Percentiles rank a stretch among this genome's conserved stretches.
Conservation (phyloP, 805 yeast species). For the Metschnikowia bowlesiae region DNA sequence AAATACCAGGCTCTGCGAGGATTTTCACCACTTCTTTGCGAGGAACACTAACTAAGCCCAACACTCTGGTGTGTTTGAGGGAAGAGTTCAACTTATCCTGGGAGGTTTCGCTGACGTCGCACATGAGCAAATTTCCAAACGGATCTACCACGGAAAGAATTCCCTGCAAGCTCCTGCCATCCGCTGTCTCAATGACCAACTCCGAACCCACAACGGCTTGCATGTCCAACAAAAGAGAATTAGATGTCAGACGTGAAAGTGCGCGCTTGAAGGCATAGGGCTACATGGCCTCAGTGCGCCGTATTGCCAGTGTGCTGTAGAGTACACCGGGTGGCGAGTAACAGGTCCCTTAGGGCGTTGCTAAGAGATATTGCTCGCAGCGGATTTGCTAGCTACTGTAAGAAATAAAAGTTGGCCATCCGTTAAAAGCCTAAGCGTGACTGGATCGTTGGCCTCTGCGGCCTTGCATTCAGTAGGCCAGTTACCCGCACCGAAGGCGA, state of each 20-base stretch:
- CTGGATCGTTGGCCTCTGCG: too few relatives aligned
- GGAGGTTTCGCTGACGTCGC: conserved; percentile 33
- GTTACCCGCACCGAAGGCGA: conserved; percentile 12
- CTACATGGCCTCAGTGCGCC: not conserved
- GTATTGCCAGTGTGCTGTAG: not conserved
- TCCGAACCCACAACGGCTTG: conserved; percentile 28
- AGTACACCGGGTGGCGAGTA: not conserved
- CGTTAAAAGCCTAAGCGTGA: too few relatives aligned
- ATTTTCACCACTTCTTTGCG: conserved; percentile 16
- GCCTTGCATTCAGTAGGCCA: not conserved
- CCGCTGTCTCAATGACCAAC: conserved; percentile 25
- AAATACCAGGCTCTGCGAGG: not conserved
- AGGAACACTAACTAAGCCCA: conserved; percentile 27
- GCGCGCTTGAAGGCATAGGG: conserved; percentile 1
- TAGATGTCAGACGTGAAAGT: not conserved
- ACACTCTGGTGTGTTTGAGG: conserved; percentile 20
- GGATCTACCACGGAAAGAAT: conserved; percentile 39
- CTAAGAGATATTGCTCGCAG: not conserved
- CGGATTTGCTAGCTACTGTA: not conserved
- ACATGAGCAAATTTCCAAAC: conserved; percentile 37
- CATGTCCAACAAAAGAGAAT: not conserved
- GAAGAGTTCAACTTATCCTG: conserved; percentile 21
- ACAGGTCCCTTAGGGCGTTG: not conserved
- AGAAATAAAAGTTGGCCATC: not conserved
- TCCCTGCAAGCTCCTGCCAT: conserved; percentile 34